phyloP scores from a whole-genome alignment of 2,329 filamentous ascomycete genomes.

The Diaporthe ilicicola region DNA sequence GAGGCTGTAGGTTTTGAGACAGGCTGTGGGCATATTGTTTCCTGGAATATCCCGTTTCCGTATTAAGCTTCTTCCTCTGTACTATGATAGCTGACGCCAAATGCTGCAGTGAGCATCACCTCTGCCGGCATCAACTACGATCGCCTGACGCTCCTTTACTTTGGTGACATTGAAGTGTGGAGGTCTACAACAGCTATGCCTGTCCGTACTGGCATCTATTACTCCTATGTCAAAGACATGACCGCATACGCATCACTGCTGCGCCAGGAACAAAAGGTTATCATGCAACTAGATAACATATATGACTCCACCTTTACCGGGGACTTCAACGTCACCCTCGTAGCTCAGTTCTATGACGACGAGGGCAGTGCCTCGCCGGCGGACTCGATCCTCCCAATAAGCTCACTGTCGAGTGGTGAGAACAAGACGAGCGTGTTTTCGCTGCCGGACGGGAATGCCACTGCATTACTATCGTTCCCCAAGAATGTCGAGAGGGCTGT shows the following conservation, averaged over 20 bases:
- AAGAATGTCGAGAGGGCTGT: slow-evolving; percentile 74
- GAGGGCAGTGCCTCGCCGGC: slow-evolving; percentile 57
- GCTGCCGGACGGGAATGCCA: slow-evolving; percentile 69
- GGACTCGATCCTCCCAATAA: slow-evolving; percentile 74
- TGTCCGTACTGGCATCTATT: slow-evolving; percentile 69
- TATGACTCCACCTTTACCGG: slow-evolving; percentile 77
- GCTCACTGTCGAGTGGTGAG: slow-evolving; percentile 57
- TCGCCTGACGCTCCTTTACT: slow-evolving; percentile 76
- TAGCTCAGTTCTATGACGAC: slow-evolving; percentile 72
- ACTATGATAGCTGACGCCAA: no score
- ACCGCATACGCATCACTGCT: slow-evolving; percentile 76
- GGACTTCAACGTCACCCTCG: slow-evolving; percentile 76
- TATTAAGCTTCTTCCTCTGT: no score
- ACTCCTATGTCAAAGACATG: slow-evolving; percentile 83
- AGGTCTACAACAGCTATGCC: slow-evolving; percentile 83
- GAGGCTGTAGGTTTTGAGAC: no score
- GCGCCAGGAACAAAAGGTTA: slow-evolving; percentile 73
- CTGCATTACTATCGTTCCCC: slow-evolving; percentile 68
- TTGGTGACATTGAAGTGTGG: slow-evolving; percentile 82
- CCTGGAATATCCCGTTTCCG: no score
- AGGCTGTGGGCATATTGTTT: no score
- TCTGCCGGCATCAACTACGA: slow-evolving; percentile 79
- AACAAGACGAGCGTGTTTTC: slow-evolving; percentile 71
- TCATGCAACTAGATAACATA: slow-evolving; percentile 82
- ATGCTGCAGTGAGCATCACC: slow-evolving; percentile 77